Evolutionary conservation across 805 yeast species (phyloP).

Genomic region (Myxozyma melibiosi): DNA sequence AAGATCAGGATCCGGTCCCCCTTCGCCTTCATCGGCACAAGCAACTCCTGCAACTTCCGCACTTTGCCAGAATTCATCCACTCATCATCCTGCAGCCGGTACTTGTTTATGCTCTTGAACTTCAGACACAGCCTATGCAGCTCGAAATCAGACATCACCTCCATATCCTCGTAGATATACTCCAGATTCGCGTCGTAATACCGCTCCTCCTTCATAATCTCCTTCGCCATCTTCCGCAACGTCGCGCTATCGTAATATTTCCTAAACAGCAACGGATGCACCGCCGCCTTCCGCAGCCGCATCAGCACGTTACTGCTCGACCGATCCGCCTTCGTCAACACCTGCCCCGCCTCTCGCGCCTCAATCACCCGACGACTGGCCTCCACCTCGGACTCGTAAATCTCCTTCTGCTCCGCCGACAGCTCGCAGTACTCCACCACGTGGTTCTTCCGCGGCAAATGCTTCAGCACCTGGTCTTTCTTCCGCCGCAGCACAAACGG

Average conservation of each 20-base stretch:
- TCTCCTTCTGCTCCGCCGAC: constrained; percentile 52
- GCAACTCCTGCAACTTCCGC: constrained; percentile 53
- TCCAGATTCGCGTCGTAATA: constrained; percentile 73
- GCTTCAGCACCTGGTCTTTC: constrained; percentile 87
- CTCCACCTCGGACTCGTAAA: constrained; percentile 64
- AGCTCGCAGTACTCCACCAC: constrained; percentile 66
- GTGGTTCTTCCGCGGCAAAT: constrained; percentile 78
- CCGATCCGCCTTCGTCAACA: constrained; percentile 42
- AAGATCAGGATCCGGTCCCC: constrained; percentile 76
- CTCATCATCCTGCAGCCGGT: constrained; percentile 54
- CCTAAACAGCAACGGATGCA: constrained; percentile 89
- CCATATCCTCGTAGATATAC: constrained; percentile 91
- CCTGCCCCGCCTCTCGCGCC: constrained; percentile 40
- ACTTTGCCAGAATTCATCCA: constrained; percentile 73
- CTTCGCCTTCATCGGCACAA: constrained; percentile 57
- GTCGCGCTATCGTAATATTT: constrained; percentile 57
- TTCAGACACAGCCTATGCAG: constrained; percentile 70
- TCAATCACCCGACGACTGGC: constrained; percentile 40
- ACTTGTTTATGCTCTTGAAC: constrained; percentile 67
- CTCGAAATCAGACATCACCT: constrained; percentile 90
- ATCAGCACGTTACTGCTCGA: constrained; percentile 73
- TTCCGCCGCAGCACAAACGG: constrained; percentile 93
- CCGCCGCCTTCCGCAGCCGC: constrained; percentile 87
- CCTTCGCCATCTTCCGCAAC: constrained; percentile 68
- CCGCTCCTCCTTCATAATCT: constrained; percentile 77